Base-by-base conservation (phyloP, 441 rosid species). In the Jatropha podagrica region DNA sequence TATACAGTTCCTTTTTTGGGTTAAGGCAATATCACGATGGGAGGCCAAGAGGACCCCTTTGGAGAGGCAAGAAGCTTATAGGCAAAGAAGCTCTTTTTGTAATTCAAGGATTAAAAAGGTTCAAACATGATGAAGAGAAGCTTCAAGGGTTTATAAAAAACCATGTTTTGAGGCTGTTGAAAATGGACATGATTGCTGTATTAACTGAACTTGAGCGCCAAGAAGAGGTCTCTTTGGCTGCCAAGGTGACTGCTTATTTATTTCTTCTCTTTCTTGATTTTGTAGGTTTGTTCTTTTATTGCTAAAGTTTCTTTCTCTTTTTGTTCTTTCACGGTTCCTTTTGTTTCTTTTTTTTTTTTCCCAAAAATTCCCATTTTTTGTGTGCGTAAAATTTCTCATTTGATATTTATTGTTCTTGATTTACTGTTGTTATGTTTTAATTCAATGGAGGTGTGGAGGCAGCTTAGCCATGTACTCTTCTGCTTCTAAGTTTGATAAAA, bases 61-160 rank as follows among this genome's bases (percentile, higher is more conserved):
- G 99, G 99, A 91, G 93, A 82, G 97, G 99, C 41, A 95, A 91
- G 89, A 95, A 95, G 72, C 82, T 93, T 62, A 91, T 95, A 26
- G 96, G 98, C 3, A 95, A 91, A 88, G 98, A 93, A 70, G 95
- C 98, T 0, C 88, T 95, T 62, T 93, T 90, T 72, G 98, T 84
- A 44, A 85, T 93, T 75, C 77, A 79, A 77, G 98, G 97, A 52
- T 79, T 95, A 76, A 93, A 93, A 86, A 85, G 99, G 80, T 83
- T 93, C 77, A 91, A 91, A 78, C 87, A 88, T 62, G 97, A 95
- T 63, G 98, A 86, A 17, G 95, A 88, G 72, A 89, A 84, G 87
- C 87, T 95, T 59, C 79, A 78, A n/a, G 89, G 86, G 83, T 91
- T 91, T 77, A 83, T 93, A 67, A 89, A 88, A 71, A 81, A 89